phyloP scores from a whole-genome alignment of 2,329 filamentous ascomycete species.

The Cladosporium sp. region DNA sequence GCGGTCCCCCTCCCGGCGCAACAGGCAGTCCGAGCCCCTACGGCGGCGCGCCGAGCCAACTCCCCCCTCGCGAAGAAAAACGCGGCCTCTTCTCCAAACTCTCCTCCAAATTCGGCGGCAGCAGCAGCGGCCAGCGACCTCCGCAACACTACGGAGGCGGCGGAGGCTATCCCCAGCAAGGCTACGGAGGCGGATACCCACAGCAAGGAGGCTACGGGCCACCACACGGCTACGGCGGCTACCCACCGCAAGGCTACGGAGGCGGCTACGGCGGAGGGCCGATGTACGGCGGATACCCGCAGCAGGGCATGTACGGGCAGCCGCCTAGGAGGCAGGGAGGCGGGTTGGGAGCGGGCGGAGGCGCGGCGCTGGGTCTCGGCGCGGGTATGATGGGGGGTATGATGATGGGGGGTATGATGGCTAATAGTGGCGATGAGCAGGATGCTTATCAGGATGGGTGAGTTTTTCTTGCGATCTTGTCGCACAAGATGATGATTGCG shows the following conservation, averaged over 20 bases:
- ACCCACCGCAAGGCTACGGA: slow-evolving; percentile 26
- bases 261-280: not conserved
- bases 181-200: slow-evolving; percentile 22
- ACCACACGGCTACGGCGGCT: too few relatives aligned
- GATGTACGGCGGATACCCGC: slow-evolving; percentile 4
- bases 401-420: slow-evolving; percentile 63
- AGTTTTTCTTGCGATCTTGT: too few relatives aligned
- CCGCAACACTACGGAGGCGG: too few relatives aligned
- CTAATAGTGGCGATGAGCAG: slow-evolving; percentile 48
- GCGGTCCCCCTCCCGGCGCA: too few relatives aligned
- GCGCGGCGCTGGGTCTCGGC: slow-evolving; percentile 72
- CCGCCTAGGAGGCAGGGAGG: slow-evolving; percentile 21
- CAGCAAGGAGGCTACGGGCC: too few relatives aligned
- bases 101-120: slow-evolving; percentile 41
- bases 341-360: slow-evolving; percentile 67
- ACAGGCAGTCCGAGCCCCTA: slow-evolving; percentile 25
- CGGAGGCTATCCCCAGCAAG: too few relatives aligned
- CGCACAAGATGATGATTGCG: too few relatives aligned
- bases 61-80: slow-evolving; percentile 30
- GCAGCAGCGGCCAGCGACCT: slow-evolving; percentile 18
- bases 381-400: slow-evolving; percentile 77
- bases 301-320: slow-evolving; percentile 3
- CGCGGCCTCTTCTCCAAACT: slow-evolving; percentile 51
- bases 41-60: slow-evolving; percentile 28
- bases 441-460: slow-evolving; percentile 42